Conservation (phyloP, 164 flowering plant species). For the Magnolia officinalis region DNA sequence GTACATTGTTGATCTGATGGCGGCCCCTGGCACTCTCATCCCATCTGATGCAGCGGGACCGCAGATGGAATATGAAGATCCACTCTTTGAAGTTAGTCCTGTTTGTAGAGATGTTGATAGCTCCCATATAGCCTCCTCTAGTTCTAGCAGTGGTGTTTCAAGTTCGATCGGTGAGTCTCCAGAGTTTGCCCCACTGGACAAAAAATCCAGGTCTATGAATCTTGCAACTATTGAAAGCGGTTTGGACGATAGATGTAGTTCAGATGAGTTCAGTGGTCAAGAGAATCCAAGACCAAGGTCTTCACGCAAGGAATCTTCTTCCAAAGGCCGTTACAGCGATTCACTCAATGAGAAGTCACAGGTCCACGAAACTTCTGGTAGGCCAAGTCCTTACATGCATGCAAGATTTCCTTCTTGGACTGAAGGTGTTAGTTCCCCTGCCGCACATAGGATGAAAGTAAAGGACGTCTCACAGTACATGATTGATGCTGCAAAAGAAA, state of each 20-base stretch:
- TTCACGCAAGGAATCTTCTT: constrained; percentile 13
- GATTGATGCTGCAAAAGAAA: constrained; percentile 97
- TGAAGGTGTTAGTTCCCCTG: constrained; percentile 91
- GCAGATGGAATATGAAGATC: constrained; percentile 49
- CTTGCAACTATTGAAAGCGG: constrained; percentile 24
- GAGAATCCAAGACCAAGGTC: constrained; percentile 16
- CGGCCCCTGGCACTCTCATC: constrained; percentile 94
- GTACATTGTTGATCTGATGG: constrained; percentile 93
- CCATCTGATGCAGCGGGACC: constrained; percentile 79
- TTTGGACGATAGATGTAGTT: constrained; percentile 21
- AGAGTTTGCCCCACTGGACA: constrained; percentile 38
- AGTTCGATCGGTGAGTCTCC: constrained; percentile 48
- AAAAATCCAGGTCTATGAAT: constrained; percentile 28
- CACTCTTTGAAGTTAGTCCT: constrained; percentile 40
- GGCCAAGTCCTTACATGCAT: constrained; percentile 45
- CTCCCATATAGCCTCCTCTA: constrained; percentile 45
- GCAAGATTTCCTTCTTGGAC: constrained; percentile 97
- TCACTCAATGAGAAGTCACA: constrained; percentile 12
- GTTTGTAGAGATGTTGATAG: constrained; percentile 46
- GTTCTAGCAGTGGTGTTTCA: constrained; percentile 48
- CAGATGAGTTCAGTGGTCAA: constrained; percentile 15
- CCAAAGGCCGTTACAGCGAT: constrained; percentile 21
- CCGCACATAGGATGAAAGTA: constrained; percentile 79
- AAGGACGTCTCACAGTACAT: constrained; percentile 94
- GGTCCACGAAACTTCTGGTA: constrained; percentile 9